These are phyloP conservation scores for Eucalyptus pauciflora DNA, from an alignment of 345 rosid genomes.

Conservation along the genomic window DNA sequence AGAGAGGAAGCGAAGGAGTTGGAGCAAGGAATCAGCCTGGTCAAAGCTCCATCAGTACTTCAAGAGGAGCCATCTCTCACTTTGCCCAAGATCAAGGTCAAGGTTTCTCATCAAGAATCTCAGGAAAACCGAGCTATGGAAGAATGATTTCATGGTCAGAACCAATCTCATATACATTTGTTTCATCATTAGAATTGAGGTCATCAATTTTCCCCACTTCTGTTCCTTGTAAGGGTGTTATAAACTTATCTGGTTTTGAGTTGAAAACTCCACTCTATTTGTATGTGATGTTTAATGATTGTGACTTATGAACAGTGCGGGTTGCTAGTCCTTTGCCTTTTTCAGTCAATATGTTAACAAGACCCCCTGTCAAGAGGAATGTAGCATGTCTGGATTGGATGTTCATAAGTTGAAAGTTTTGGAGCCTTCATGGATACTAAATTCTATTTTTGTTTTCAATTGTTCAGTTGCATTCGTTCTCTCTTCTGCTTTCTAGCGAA, in stretches of 20 bases:
- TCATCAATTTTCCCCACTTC: background rate
- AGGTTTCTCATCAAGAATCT: conserved; percentile 19
- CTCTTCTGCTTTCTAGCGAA: background rate
- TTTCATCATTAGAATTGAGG: background rate
- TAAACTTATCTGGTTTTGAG: background rate
- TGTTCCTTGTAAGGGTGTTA: background rate
- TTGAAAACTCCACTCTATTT: background rate
- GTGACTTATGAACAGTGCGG: background rate
- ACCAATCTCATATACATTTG: background rate
- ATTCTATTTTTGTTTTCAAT: background rate
- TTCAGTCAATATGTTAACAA: background rate
- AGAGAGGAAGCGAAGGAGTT: conserved; percentile 24
- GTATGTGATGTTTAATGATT: background rate
- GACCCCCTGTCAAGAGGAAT: background rate
- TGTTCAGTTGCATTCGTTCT: background rate
- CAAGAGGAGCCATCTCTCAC: conserved; percentile 20
- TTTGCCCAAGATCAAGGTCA: conserved; percentile 49
- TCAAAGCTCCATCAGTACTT: conserved; percentile 39
- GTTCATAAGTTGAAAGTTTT: background rate
- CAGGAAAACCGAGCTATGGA: conserved; percentile 60
- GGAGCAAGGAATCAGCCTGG: conserved; percentile 35
- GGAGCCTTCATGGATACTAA: background rate
- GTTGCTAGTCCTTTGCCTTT: background rate
- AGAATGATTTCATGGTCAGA: conserved; percentile 26
- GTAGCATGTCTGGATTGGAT: background rate